Evolutionary conservation across 78 protist genomes (phyloP), one percentile per base, ranked within the genome.

Genomic region (Trichosphaerium sp.): DNA sequence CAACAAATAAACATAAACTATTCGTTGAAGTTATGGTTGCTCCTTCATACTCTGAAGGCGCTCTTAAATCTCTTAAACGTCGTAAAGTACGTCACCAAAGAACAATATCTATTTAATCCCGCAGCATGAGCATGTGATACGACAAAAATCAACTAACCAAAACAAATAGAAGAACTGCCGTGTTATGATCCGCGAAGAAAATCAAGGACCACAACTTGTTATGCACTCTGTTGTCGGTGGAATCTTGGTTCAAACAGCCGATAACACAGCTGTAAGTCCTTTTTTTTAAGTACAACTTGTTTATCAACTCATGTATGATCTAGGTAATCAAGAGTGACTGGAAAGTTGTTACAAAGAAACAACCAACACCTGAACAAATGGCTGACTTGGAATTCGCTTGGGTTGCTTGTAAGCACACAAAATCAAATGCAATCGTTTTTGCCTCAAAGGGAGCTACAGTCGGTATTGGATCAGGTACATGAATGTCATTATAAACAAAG

Each of bases 401-500:
- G 74, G 49, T 63, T 51, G 67, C 59, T 11, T 40, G 65, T 55
- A 79, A 79, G 69, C 70, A 74, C 48, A 72, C 69, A 41, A 70
- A 79, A 52, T 73, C 78, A 23, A 79, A 79, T 40, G 67, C 85
- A 25, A 64, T 74, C 74, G 85, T 70, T 35, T 48, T 62, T 5
- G 66, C 61, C 3, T 48, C 52, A 25, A 72, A 74, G 35, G 62
- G 75, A 34, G 23, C 26, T n/a, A 79, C 72, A 21, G 49, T 79
- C 39, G 65, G 80, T 28, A 64, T 79, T 65, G 85, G 85, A 47
- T 72, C 85, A 10, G 85, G 85, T n/a, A n/a, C n/a, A n/a, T n/a
- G n/a, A n/a, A n/a, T n/a, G n/a, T n/a, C n/a, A n/a, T n/a, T n/a
- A n/a, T n/a, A n/a, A n/a, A n/a, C n/a, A n/a, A n/a, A n/a, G n/a